Evolutionary conservation across 345 rosid species (phyloP).

Genomic region (Trapa incisa): DNA sequence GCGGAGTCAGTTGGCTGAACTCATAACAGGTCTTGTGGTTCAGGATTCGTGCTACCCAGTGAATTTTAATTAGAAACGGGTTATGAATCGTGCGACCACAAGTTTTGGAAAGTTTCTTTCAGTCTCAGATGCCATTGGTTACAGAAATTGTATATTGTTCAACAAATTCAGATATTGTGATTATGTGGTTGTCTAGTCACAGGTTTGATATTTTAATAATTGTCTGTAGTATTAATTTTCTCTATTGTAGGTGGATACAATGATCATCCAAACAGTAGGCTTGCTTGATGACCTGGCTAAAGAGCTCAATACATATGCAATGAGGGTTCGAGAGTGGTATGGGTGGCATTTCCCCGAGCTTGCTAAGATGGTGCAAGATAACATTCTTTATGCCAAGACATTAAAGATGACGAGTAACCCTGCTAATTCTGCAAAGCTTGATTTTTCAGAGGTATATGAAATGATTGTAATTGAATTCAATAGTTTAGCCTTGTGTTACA

Average conservation of each 20-base stretch:
- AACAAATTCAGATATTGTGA: not conserved
- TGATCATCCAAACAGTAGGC: conserved; percentile 93
- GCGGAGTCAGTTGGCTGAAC: conserved; percentile 77
- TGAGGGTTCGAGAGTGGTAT: conserved; percentile 89
- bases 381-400: conserved; percentile 65
- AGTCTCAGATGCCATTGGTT: not conserved
- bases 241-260: conserved; percentile 65
- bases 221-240: not conserved
- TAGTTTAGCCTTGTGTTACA: no score
- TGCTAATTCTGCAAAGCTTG: conserved; percentile 66
- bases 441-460: conserved; percentile 59
- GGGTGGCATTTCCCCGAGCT: conserved; percentile 99
- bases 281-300: conserved; percentile 92
- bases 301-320: conserved; percentile 84
- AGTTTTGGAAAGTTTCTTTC: not conserved
- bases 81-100: not conserved
- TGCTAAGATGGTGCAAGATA: conserved; percentile 71
- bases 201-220: not conserved
- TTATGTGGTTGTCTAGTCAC: not conserved
- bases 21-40: conserved; percentile 60
- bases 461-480: not conserved
- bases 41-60: conserved; percentile 31
- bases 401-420: conserved; percentile 82
- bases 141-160: not conserved
- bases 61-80: not conserved